phyloP scores from a whole-genome alignment of 495 filamentous ascomycete genomes.

The Massariosphaeria phaeospora region DNA sequence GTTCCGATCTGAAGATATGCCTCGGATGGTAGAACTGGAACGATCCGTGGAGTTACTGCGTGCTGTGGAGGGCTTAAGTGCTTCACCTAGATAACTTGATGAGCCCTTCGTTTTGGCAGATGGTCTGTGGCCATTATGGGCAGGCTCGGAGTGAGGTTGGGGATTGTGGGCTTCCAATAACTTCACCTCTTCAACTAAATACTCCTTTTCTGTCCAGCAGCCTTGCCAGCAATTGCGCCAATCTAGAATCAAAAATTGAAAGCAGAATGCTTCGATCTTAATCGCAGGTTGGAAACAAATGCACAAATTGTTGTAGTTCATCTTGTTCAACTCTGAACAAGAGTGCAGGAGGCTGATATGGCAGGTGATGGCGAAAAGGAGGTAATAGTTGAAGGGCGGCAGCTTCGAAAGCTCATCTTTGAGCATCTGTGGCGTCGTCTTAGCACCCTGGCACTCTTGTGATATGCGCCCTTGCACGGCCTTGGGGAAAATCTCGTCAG shows the following conservation, averaged over 20 bases:
- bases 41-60: slow-evolving; percentile 24
- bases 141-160: slow-evolving; percentile 2
- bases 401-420: slow-evolving; percentile 86
- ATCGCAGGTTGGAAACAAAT: slow-evolving; percentile 94
- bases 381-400: slow-evolving; percentile 90
- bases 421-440: slow-evolving; percentile 69
- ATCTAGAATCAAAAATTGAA: slow-evolving; percentile 84
- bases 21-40: slow-evolving; percentile 14
- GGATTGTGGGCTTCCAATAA: slow-evolving; percentile 8
- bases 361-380: slow-evolving; percentile 91
- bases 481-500: slow-evolving; percentile 84
- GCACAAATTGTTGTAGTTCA: slow-evolving; percentile 87
- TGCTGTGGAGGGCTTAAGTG: slow-evolving; percentile 9
- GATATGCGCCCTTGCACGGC: slow-evolving; percentile 68
- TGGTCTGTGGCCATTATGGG: slow-evolving; percentile 12
- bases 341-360: slow-evolving; percentile 82
- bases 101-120: slow-evolving; percentile 21
- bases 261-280: slow-evolving; percentile 85
- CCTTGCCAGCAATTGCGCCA: slow-evolving; percentile 95
- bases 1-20: slow-evolving; percentile 22
- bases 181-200: slow-evolving; percentile 59
- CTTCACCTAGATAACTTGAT: slow-evolving; percentile 24
- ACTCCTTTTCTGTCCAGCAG: slow-evolving; percentile 83
- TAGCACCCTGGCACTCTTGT: slow-evolving; percentile 66
- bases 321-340: slow-evolving; percentile 84